Conservation (phyloP, 1,284 basidiomycete species). For the Fereydounia khargensis region DNA sequence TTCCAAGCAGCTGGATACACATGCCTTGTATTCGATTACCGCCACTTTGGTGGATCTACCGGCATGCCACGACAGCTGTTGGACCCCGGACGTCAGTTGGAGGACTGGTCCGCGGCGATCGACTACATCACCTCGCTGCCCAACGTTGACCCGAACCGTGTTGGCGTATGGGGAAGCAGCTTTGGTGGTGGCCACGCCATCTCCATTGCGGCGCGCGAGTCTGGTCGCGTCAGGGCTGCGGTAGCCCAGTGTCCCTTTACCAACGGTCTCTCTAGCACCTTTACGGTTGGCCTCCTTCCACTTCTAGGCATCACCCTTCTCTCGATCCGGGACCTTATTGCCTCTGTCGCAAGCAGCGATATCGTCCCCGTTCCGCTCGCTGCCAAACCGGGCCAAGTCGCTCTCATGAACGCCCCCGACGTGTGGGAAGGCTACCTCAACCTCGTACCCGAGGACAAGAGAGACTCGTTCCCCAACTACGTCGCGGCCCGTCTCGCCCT, state of each 20-base stretch:
- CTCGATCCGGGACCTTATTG: conserved; percentile 24
- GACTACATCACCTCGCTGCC: conserved; percentile 15
- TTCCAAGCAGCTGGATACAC: conserved; percentile 33
- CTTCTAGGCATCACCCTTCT: conserved; percentile 12
- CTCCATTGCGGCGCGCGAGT: conserved; percentile 25
- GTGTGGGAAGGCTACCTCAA: conserved; percentile 3
- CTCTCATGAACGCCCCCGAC: conserved; percentile 42
- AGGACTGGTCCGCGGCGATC: conserved; percentile 38
- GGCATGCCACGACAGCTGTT: conserved; percentile 38
- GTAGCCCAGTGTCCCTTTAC: conserved; percentile 52
- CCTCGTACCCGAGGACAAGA: conserved; percentile 12
- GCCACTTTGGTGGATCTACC: conserved; percentile 21
- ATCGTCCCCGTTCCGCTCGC: conserved; percentile 21
- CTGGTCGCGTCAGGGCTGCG: conserved; percentile 25
- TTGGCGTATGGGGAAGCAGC: conserved; percentile 42
- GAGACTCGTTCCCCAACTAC: conserved; percentile 3
- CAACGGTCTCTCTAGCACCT: conserved; percentile 19
- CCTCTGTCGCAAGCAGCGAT: conserved; percentile 13
- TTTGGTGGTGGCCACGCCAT: conserved; percentile 51
- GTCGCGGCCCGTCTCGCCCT: conserved; percentile 38
- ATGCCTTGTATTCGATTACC: conserved; percentile 45
- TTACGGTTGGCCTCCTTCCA: conserved; percentile 8
- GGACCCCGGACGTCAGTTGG: conserved; percentile 24
- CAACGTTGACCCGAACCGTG: conserved; percentile 20
- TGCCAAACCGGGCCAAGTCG: conserved; percentile 23